A percentile compares a stretch with the other conserved stretches of the same genome.
phyloP scores from a whole-genome alignment of 2,329 filamentous ascomycete genomes.

The Alternaria rosae region DNA sequence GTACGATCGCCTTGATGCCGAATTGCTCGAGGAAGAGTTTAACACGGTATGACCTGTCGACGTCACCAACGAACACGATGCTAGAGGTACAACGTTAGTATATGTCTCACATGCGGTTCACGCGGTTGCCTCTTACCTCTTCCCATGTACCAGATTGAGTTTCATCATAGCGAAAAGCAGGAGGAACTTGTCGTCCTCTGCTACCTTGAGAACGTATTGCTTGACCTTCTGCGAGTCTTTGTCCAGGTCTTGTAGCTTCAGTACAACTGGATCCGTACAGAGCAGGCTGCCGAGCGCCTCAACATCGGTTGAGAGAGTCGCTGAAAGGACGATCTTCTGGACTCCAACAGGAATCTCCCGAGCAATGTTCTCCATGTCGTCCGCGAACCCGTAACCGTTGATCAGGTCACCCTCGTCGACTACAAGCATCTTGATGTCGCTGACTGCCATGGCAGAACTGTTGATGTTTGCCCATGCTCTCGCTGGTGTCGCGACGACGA shows the following conservation, averaged over 20 bases:
- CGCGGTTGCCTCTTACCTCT: conserved; percentile 49
- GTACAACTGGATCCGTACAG: conserved; percentile 77
- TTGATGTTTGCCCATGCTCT: conserved; percentile 81
- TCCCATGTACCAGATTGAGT: conserved; percentile 90
- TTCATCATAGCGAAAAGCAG: conserved; percentile 95
- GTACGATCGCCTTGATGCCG: conserved; percentile 87
- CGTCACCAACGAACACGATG: conserved; percentile 82
- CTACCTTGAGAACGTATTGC: conserved; percentile 90
- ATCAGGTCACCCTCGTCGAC: conserved; percentile 96
- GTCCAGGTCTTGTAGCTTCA: conserved; percentile 85
- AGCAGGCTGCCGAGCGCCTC: conserved; percentile 86
- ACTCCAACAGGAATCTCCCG: conserved; percentile 81
- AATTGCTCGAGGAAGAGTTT: conserved; percentile 98
- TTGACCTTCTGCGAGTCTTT: conserved; percentile 77
- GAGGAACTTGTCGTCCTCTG: conserved; percentile 97
- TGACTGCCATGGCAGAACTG: conserved; percentile 72
- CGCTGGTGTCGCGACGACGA: conserved; percentile 91
- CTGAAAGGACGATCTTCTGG: conserved; percentile 92
- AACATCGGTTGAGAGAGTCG: conserved; percentile 87
- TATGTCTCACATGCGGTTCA: not conserved
- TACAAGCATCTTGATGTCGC: conserved; percentile 73
- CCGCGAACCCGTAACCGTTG: conserved; percentile 90
- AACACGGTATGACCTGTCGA: conserved; percentile 87
- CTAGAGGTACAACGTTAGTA: conserved; percentile 48
- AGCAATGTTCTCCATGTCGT: conserved; percentile 83